A percentile compares a stretch with the other conserved stretches of the same genome.
Conservation (phyloP, 2,329 filamentous ascomycete species). For the Verticillium isaacii region DNA sequence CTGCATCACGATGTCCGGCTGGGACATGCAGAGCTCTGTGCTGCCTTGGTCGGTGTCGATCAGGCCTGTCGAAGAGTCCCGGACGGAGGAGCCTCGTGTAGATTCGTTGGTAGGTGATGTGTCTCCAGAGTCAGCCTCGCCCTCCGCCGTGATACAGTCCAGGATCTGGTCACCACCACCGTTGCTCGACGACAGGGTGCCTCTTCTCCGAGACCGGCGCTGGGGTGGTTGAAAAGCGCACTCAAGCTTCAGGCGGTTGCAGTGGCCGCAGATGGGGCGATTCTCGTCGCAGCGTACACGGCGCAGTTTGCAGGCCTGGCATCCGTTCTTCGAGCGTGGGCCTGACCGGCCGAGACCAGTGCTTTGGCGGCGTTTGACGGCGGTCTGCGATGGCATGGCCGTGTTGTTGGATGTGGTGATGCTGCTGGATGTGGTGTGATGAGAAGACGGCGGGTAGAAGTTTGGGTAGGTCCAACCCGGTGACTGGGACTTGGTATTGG, state of each 20-base stretch:
- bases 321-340: neutral
- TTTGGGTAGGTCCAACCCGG: too few relatives aligned
- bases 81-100: too few relatives aligned
- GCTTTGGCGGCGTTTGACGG: neutral
- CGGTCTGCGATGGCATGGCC: neutral
- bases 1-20: too few relatives aligned
- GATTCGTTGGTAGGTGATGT: too few relatives aligned
- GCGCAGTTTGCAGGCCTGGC: constrained; percentile 1
- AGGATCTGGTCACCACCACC: neutral
- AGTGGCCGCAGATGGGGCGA: neutral
- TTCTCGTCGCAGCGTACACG: neutral
- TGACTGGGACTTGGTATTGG: too few relatives aligned
- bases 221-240: neutral
- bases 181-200: neutral
- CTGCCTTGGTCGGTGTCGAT: too few relatives aligned
- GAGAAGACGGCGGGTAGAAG: too few relatives aligned
- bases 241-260: neutral
- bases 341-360: neutral
- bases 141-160: neutral
- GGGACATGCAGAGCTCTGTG: too few relatives aligned
- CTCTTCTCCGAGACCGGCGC: neutral
- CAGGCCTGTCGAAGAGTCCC: too few relatives aligned
- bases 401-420: too few relatives aligned
- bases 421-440: neutral
- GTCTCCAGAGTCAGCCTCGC: too few relatives aligned